Base-by-base conservation (phyloP, 1,139 yeast species). In the Geotrichum bryndzae region DNA sequence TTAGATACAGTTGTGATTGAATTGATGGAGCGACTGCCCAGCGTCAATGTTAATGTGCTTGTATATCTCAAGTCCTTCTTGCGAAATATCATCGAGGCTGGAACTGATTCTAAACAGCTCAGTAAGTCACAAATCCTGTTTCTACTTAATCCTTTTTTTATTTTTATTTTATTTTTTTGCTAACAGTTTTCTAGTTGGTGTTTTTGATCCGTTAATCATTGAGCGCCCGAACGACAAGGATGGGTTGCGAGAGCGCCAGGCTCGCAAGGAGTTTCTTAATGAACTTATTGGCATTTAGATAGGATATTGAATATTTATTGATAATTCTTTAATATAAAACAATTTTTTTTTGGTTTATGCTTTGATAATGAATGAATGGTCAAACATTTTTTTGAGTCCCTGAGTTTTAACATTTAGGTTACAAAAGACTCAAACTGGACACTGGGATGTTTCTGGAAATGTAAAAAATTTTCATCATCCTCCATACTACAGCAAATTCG, bases 1-100 rank as follows among this genome's bases (percentile, higher is more conserved):
- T 13, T 38, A 15, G 45, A 18, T 6, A 18, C 45, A n/a, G 45
- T 11, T 38, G 45, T 38, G 18, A n/a, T 38, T 38, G 45, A 56
- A 52, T 65, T 77, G 1, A 61, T 78, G 53, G 82, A 79, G 58
- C 69, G 67, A 11, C 65, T 78, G 18, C 78, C 80, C 2, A 70
- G 78, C 1, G 66, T 75, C 45, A 72, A 79, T 50, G 77, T 78
- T 52, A 79, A 79, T 60, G 76, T 77, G 4, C 65, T 79, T 61
- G 71, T 78, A 23, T 79, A 76, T 59, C 53, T 79, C 29, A 67
- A 73, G 15, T 73, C 77, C n/a, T 78, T 78, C 65, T 64, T 79
- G 54, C 69, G 74, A 46, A 55, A 27, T 10, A 13, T 55, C 23
- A 55, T 55, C n/a, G 57, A 55, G 1, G 8, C 48, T 1, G 57